Conservation (phyloP, 306 rosid genomes). For the Trifolium repens region DNA sequence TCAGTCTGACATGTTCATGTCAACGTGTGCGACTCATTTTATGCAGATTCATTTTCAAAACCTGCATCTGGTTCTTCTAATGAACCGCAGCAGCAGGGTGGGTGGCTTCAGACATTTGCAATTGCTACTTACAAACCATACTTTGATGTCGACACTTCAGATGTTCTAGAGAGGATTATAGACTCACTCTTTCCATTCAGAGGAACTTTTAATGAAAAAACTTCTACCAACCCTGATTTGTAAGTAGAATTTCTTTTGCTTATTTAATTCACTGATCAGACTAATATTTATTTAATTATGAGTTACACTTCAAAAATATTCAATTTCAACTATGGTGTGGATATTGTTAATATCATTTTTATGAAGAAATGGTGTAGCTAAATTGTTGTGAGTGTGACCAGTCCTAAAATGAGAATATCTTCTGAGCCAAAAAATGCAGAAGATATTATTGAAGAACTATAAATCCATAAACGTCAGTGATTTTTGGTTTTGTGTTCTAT, state of each 20-base stretch:
- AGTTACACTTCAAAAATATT: background rate
- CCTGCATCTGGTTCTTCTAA: conserved; percentile 81
- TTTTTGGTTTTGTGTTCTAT: conserved; percentile 18
- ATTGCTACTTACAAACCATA: conserved; percentile 79
- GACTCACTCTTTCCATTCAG: conserved; percentile 87
- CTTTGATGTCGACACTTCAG: conserved; percentile 90
- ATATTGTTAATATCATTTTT: conserved; percentile 28
- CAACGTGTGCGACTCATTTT: conserved; percentile 35
- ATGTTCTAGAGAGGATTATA: conserved; percentile 82
- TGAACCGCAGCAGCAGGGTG: conserved; percentile 82
- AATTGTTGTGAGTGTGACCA: background rate
- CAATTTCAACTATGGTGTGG: conserved; percentile 31
- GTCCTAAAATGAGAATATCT: conserved; percentile 14
- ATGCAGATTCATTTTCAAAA: conserved; percentile 87
- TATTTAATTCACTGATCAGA: conserved; percentile 25
- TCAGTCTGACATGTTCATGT: conserved; percentile 30
- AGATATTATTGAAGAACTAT: conserved; percentile 26
- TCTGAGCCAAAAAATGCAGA: conserved; percentile 9
- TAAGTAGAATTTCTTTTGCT: conserved; percentile 52
- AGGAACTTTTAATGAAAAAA: conserved; percentile 89
- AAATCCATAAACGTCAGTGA: background rate
- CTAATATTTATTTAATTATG: conserved; percentile 2
- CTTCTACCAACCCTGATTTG: conserved; percentile 86
- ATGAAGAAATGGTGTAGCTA: conserved; percentile 8
- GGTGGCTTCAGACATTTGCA: conserved; percentile 71